Conservation (phyloP, 2,329 filamentous ascomycete species). For the Neofusicoccum sp. region DNA sequence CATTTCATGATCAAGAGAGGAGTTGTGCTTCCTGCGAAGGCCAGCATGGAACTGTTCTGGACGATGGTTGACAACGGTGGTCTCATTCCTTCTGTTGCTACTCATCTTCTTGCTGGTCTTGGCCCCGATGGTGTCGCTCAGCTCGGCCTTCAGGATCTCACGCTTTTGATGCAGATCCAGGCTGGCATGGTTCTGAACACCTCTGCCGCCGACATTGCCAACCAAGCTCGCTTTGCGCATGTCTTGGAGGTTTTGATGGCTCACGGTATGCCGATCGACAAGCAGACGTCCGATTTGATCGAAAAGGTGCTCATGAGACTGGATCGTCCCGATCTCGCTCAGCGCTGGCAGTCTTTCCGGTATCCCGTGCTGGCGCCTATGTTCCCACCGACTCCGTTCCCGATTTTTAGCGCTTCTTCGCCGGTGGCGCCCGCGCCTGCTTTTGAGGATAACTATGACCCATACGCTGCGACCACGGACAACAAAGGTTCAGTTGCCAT, state of each 20-base stretch:
- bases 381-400: conserved; percentile 41
- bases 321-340: conserved; percentile 50
- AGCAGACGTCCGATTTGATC: conserved; percentile 58
- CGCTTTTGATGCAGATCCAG: conserved; percentile 64
- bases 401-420: conserved; percentile 45
- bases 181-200: conserved; percentile 51
- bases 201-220: conserved; percentile 56
- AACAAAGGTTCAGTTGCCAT: conserved; percentile 92
- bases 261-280: conserved; percentile 56
- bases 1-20: conserved; percentile 58
- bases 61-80: conserved; percentile 68
- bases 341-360: conserved; percentile 62
- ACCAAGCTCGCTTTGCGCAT: conserved; percentile 63
- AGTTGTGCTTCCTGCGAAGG: conserved; percentile 55
- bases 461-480: conserved; percentile 87
- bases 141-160: conserved; percentile 56
- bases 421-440: conserved; percentile 59
- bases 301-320: conserved; percentile 61
- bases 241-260: conserved; percentile 61
- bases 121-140: conserved; percentile 62
- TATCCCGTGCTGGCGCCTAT: conserved; percentile 47
- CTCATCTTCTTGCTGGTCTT: conserved; percentile 63
- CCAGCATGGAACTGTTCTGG: conserved; percentile 62
- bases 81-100: conserved; percentile 60
- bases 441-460: conserved; percentile 84